Base-by-base conservation (phyloP, 495 filamentous ascomycete genomes). In the Aspergillus asperescens region DNA sequence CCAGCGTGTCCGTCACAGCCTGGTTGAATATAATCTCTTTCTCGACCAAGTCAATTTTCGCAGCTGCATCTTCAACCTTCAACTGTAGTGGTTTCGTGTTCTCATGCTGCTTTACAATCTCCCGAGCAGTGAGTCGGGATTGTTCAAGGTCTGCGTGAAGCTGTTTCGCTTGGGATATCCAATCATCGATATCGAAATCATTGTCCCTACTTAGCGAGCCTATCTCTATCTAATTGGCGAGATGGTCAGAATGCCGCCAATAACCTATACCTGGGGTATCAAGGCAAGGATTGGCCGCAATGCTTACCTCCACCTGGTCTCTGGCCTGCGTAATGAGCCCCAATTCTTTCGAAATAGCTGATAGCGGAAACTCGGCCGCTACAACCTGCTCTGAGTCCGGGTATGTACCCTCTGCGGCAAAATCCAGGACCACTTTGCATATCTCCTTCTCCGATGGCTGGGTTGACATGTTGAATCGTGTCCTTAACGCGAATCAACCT, bases 111-210 rank as follows among this genome's bases (percentile, higher is more conserved):
- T 80, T 77, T 7, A 89, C 78, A 40, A 96, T 93, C 39, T 86
- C 80, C 44, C 80, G 82, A 15, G 90, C 88, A 23, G 84, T 83
- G 8, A 76, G 73, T 54, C 84, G 80, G 15, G 88, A 87, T 28
- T 77, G 76, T 58, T 87, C 77, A 52, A 96, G 88, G 58, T 95
- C 91, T 25, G 79, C 76, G 60, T 89, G 86, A n/a, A 95, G 80
- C 44, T 85, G 81, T 64, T 86, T 86, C 27, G 90, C 89, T 65
- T 91, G 87, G 18, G 75, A 66, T 49, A 93, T 86, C 91, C 91
- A 96, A 54, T 81, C 75, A 61, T 89, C 84, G 56, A 93, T 84
- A 61, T 93, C 87, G 18, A 85, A 80, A 37, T 83, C 83, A 34
- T 81, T 85, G 39, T 86, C 81, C 32, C 81, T 79, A 73, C 89